Base-by-base conservation (phyloP, 2,329 filamentous ascomycete genomes). In the Emericellopsis atlantica region DNA sequence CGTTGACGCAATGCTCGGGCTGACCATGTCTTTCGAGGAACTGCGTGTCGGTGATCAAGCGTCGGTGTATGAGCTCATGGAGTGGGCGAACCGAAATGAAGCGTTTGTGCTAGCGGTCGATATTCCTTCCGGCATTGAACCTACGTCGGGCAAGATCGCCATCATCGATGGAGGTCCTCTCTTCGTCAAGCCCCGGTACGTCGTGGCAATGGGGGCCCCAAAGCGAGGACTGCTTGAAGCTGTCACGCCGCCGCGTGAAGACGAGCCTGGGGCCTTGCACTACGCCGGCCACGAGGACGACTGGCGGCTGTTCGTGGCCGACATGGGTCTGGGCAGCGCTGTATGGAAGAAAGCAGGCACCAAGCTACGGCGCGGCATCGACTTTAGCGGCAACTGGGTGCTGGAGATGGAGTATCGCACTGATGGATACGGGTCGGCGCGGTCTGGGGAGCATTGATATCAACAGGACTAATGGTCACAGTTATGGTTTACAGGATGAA, bases 11-110 rank as follows among this genome's bases (percentile, higher is more conserved):
- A 67, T 96, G 11, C 75, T 98, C 5, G 88, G 88, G 4, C 75
- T 92, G 46, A 87, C 92, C 36, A 78, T 88, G 43, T 81, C 85
- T 3, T 95, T 95, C 53, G 88, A 95, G 49, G 87, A 93, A 50
- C 69, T 96, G 23, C 76, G 86, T 31, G 83, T 81, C 2, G 81
- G 83, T 14, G 84, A 94, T 48, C 86, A 93, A 56, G 79, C 81
- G 4, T 83, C 82, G 0, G 85, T 87, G 0, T 89, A 93, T 53
- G 84, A 93, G 54, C 76, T 95, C 54, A 92, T 95, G 53, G 83
- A 88, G 46, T 96, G 89, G 88, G 83, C 87, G 3, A 96, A 95
- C 55, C 81, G 88, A 47, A 85, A 81, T 55, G 84, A 88, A 48
- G 80, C 87, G 1, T 79, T 81, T 43, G 81, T 92, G 4, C 65